Conservation (phyloP, 2,329 filamentous ascomycete genomes). For the Verticillium nonalfalfae region DNA sequence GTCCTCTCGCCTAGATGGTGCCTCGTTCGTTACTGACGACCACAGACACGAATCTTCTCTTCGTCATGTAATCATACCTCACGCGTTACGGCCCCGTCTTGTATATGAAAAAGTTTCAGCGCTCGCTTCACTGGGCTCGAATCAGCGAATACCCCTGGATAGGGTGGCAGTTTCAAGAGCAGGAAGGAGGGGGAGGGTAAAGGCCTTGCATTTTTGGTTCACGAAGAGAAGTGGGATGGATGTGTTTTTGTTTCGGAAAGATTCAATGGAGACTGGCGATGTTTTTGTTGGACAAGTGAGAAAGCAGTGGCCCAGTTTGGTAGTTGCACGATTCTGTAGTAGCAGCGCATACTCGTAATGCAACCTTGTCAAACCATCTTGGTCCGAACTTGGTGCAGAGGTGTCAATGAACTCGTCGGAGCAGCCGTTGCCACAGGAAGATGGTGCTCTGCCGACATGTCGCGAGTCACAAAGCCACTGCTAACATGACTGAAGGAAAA, state of each 20-base stretch:
- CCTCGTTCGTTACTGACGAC: neutral
- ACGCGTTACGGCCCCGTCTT: neutral
- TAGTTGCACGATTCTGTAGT: neutral
- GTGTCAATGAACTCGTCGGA: too few relatives aligned
- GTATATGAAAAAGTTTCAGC: neutral
- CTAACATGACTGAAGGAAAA: too few relatives aligned
- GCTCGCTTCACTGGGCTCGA: neutral
- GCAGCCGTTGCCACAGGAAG: too few relatives aligned
- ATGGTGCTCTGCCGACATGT: too few relatives aligned
- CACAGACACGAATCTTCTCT: slow-evolving; percentile 55
- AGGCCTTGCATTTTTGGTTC: neutral
- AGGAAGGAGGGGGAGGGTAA: neutral
- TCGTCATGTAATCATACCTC: slow-evolving; percentile 47
- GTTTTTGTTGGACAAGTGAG: neutral
- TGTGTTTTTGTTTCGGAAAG: neutral
- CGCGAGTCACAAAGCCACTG: too few relatives aligned
- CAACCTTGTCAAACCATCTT: neutral
- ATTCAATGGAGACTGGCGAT: neutral
- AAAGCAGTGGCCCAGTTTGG: neutral
- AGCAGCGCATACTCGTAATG: neutral
- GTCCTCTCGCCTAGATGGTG: slow-evolving; percentile 20
- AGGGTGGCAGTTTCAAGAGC: neutral
- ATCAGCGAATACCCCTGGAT: neutral
- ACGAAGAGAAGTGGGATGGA: neutral
- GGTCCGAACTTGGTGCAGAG: neutral